A percentile compares a stretch with the other conserved stretches of the same genome.
Evolutionary conservation across 148 eudicot species (phyloP).

Genomic region (Agrostemma githago): DNA sequence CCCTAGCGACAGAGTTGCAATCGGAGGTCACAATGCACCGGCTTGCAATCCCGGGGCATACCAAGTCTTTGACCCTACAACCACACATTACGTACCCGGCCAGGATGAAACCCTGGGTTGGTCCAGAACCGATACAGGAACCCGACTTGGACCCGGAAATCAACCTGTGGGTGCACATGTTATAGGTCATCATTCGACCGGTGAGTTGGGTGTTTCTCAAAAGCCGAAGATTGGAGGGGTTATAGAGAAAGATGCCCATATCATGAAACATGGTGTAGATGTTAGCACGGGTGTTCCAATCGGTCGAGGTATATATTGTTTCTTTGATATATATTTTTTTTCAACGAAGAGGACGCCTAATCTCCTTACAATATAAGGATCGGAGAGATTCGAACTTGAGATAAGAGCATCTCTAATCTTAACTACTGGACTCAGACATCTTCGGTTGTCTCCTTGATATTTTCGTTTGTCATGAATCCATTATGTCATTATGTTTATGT

Average conservation of each 20-base stretch:
- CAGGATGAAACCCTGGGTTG: constrained; percentile 23
- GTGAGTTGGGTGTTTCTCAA: background rate
- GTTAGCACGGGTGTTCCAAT: background rate
- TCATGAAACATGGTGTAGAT: background rate
- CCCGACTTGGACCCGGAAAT: constrained; percentile 8
- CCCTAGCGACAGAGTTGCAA: constrained; percentile 7
- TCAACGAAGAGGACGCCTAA: background rate
- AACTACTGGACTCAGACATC: too few species aligned
- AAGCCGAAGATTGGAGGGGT: constrained; percentile 18
- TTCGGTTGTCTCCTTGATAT: too few species aligned
- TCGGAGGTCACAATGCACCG: constrained; percentile 2
- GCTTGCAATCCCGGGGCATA: background rate
- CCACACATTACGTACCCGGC: constrained; percentile 12
- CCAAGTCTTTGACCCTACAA: constrained; percentile 14
- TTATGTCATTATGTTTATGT: too few species aligned
- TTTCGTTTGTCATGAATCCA: too few species aligned
- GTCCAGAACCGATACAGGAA: constrained; percentile 24
- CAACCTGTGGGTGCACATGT: constrained; percentile 18
- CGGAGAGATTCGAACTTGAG: too few species aligned
- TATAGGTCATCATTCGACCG: background rate
- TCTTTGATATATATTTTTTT: background rate
- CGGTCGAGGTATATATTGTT: constrained; percentile 1
- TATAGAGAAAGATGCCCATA: constrained; percentile 15
- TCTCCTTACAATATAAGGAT: too few species aligned
- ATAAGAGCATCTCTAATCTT: too few species aligned